These are phyloP conservation scores for Vitis riparia DNA, from an alignment of 164 flowering plant species.

Conservation along the genomic window DNA sequence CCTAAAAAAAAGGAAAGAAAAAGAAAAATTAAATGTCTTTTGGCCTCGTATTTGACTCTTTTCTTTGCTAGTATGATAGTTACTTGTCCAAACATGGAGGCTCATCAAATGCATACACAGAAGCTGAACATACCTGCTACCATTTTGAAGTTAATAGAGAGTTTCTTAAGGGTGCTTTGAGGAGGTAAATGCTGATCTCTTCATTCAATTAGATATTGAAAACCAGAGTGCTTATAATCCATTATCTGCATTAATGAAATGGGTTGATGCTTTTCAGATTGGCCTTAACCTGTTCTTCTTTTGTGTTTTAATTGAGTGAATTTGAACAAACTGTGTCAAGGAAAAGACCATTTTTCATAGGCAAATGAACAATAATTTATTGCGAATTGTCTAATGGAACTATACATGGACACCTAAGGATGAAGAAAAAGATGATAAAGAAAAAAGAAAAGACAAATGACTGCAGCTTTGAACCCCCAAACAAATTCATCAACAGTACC, in stretches of 20 bases:
- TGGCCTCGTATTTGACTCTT: conserved; percentile 30
- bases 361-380: too few species aligned
- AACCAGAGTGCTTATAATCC: neutral
- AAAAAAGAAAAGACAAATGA: too few species aligned
- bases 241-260: neutral
- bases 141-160: conserved; percentile 93
- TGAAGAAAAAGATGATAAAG: too few species aligned
- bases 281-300: neutral
- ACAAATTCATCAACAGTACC: too few species aligned
- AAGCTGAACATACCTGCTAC: conserved; percentile 91
- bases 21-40: too few species aligned
- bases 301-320: neutral
- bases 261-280: neutral
- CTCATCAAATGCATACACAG: conserved; percentile 94
- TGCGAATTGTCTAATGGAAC: too few species aligned
- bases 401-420: too few species aligned
- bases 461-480: too few species aligned
- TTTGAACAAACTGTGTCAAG: neutral
- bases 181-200: conserved; percentile 45
- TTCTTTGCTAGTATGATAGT: conserved; percentile 81
- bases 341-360: neutral
- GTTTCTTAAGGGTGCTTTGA: conserved; percentile 83
- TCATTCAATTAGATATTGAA: neutral
- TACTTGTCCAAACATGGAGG: conserved; percentile 98
- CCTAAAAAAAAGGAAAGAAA: too few species aligned